Percentiles rank a stretch among this genome's conserved stretches.
phyloP scores from a whole-genome alignment of 2,329 filamentous ascomycete genomes.

The Diaporthe longicolla region DNA sequence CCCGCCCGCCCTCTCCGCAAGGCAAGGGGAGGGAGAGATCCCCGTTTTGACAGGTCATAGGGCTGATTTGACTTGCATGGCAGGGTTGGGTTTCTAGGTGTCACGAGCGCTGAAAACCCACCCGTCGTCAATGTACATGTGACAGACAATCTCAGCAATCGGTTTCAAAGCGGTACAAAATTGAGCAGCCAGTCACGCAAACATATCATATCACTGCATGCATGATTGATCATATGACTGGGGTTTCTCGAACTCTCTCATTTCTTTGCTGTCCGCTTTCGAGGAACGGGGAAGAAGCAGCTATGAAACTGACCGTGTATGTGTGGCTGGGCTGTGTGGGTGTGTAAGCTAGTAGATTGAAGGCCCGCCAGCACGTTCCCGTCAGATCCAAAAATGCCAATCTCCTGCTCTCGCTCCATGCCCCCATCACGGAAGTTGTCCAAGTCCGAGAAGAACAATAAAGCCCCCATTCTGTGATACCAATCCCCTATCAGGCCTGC shows the following conservation, averaged over 20 bases:
- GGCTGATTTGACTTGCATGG: constrained; percentile 8
- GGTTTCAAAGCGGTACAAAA: neutral
- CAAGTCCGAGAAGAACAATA: neutral
- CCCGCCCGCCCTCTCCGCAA: too few relatives aligned
- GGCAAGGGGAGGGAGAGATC: neutral
- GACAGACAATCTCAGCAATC: neutral
- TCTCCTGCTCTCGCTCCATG: neutral
- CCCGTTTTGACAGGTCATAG: constrained; percentile 33
- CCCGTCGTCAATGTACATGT: neutral
- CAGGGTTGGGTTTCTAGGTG: neutral
- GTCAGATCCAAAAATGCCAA: neutral
- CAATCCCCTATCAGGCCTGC: neutral
- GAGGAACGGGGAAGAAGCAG: neutral
- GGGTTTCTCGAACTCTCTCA: constrained; percentile 1
- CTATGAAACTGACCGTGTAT: neutral
- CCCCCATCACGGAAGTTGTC: neutral
- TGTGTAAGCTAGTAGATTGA: neutral
- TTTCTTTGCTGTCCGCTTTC: neutral
- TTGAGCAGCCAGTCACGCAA: neutral
- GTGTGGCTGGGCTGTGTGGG: neutral
- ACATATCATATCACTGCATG: neutral
- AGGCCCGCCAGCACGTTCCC: neutral
- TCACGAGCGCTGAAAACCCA: neutral
- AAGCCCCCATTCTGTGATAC: neutral
- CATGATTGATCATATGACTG: too few relatives aligned